phyloP scores from a whole-genome alignment of 2,329 filamentous ascomycete genomes.

The Hypoxylon sp. region DNA sequence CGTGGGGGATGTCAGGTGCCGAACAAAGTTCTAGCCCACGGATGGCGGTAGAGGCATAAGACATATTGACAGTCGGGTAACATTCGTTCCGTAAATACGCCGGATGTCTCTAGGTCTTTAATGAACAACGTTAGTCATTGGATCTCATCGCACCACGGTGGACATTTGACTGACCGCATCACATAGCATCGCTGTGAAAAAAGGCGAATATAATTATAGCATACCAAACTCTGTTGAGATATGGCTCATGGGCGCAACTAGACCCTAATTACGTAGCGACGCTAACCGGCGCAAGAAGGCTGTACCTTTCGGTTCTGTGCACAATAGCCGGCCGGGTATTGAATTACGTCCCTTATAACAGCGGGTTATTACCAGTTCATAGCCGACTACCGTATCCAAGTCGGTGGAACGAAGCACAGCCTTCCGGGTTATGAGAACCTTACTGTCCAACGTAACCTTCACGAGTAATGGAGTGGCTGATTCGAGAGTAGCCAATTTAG shows the following conservation, averaged over 20 bases:
- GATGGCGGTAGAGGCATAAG: slow-evolving; percentile 1
- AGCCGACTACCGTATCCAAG: slow-evolving; percentile 27
- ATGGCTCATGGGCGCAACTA: slow-evolving; percentile 30
- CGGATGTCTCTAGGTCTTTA: neutral
- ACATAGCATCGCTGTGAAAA: slow-evolving; percentile 10
- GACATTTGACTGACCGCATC: slow-evolving; percentile 20
- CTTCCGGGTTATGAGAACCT: slow-evolving; percentile 27
- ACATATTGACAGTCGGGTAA: slow-evolving; percentile 13
- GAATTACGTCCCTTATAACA: slow-evolving; percentile 30
- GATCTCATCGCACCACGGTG: slow-evolving; percentile 14
- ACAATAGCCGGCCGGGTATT: slow-evolving; percentile 33
- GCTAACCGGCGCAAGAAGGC: slow-evolving; percentile 26
- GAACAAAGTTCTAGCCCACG: neutral
- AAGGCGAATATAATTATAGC: slow-evolving; percentile 14
- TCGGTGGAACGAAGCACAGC: slow-evolving; percentile 30
- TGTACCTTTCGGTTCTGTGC: slow-evolving; percentile 17
- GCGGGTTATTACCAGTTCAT: slow-evolving; percentile 29
- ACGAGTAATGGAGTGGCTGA: slow-evolving; percentile 15
- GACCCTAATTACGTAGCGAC: slow-evolving; percentile 23
- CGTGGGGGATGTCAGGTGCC: slow-evolving; percentile 18
- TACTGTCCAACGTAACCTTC: slow-evolving; percentile 29
- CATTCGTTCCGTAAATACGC: slow-evolving; percentile 20
- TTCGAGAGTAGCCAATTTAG: slow-evolving; percentile 18
- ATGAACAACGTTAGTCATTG: slow-evolving; percentile 22
- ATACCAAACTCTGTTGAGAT: slow-evolving; percentile 30